Percentiles rank a stretch among this genome's conserved stretches.
These are phyloP conservation scores for Penicillium paradoxum DNA, from an alignment of 495 filamentous ascomycete genomes.

Conservation along the genomic window DNA sequence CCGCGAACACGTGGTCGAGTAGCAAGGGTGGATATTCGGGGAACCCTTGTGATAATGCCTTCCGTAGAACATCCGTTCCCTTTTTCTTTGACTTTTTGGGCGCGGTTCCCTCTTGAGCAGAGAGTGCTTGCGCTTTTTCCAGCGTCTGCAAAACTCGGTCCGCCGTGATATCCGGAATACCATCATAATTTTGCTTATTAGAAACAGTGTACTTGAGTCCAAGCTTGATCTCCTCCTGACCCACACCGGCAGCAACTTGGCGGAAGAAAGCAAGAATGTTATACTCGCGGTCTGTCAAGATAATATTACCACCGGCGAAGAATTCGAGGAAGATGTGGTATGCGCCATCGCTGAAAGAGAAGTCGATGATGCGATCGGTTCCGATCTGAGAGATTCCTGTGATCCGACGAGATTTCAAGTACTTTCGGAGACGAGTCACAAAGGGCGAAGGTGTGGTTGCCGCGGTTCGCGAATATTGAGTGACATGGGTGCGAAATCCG, in stretches of 20 bases:
- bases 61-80: conserved; percentile 71
- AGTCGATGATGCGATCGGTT: conserved; percentile 88
- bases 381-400: conserved; percentile 80
- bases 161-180: conserved; percentile 66
- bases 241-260: conserved; percentile 68
- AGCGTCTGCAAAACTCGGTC: conserved; percentile 67
- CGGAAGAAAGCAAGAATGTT: conserved; percentile 75
- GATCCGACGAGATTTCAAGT: conserved; percentile 76
- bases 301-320: conserved; percentile 92
- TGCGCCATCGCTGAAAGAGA: conserved; percentile 85
- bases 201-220: conserved; percentile 75
- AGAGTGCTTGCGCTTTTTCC: conserved; percentile 55
- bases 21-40: conserved; percentile 82
- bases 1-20: conserved; percentile 76
- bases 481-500: conserved; percentile 93
- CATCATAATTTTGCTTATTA: conserved; percentile 74
- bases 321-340: conserved; percentile 91
- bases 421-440: conserved; percentile 78
- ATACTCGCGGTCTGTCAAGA: conserved; percentile 77
- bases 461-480: conserved; percentile 78
- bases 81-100: conserved; percentile 75
- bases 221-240: conserved; percentile 64
- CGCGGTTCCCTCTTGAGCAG: conserved; percentile 42
- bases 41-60: conserved; percentile 73
- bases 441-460: conserved; percentile 78